Evolutionary conservation across 768 basidiomycete genomes (phyloP).

Genomic region (Plicaturopsis crispa): DNA sequence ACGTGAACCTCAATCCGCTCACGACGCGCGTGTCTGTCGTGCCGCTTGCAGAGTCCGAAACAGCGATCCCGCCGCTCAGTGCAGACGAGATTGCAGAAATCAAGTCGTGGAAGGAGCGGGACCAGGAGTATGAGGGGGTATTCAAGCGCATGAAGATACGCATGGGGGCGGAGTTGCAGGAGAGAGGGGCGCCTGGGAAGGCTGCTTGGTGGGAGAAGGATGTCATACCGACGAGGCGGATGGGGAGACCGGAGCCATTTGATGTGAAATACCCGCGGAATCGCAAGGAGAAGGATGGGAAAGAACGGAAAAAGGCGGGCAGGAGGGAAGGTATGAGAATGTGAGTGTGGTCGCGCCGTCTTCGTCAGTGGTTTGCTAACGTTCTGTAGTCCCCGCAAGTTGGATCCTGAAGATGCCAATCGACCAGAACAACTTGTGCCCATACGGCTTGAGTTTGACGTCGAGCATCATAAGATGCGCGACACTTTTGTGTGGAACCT

Average conservation of each 20-base stretch:
- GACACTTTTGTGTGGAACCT: constrained; percentile 98
- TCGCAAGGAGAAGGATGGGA: constrained; percentile 29
- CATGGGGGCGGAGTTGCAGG: constrained; percentile 41
- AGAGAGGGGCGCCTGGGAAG: constrained; percentile 28
- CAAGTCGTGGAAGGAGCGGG: constrained; percentile 56
- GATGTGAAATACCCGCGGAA: constrained; percentile 46
- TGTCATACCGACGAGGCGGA: constrained; percentile 25
- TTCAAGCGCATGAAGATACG: constrained; percentile 43
- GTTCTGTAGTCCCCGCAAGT: constrained; percentile 46
- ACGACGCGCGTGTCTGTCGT: constrained; percentile 57
- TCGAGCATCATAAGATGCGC: constrained; percentile 88
- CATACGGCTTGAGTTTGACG: constrained; percentile 93
- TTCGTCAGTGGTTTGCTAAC: constrained; percentile 6
- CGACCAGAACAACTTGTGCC: constrained; percentile 82
- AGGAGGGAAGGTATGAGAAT: constrained; percentile 64
- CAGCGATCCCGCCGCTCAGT: constrained; percentile 45
- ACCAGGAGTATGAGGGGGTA: constrained; percentile 47
- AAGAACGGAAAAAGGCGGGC: constrained; percentile 14
- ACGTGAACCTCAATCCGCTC: constrained; percentile 41
- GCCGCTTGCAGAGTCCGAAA: constrained; percentile 46
- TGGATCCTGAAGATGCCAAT: constrained; percentile 48
- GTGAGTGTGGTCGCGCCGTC: constrained; percentile 41
- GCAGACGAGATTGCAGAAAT: constrained; percentile 44
- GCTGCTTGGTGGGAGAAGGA: constrained; percentile 64
- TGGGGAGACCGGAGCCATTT: constrained; percentile 40